Evolutionary conservation across 768 basidiomycete genomes (phyloP).

Genomic region (Mycena indigotica): DNA sequence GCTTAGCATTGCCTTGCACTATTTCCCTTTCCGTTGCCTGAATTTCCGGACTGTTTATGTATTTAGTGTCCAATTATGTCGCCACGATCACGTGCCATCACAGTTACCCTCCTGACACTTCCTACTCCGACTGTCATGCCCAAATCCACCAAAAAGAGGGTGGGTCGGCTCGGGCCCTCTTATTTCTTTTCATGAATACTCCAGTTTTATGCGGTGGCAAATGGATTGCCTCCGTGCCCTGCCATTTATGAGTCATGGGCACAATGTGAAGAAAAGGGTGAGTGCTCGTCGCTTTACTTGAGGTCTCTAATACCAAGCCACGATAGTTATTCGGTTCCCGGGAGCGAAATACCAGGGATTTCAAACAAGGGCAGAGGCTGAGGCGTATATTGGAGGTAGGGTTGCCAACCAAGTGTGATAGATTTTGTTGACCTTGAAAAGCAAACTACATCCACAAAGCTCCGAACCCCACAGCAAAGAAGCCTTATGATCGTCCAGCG

Average conservation of each 20-base stretch:
- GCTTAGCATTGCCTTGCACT: no score
- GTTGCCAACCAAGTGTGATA: not conserved
- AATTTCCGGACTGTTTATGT: no score
- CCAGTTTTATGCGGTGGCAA: conserved; percentile 58
- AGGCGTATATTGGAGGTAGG: conserved; percentile 50
- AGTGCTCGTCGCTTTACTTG: not conserved
- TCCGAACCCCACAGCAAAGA: not conserved
- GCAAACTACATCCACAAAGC: not conserved
- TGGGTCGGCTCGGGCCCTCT: no score
- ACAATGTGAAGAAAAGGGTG: conserved; percentile 43
- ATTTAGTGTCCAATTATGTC: no score
- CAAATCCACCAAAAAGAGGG: no score
- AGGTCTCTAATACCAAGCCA: not conserved
- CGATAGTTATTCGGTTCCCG: conserved; percentile 37
- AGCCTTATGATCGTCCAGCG: not conserved
- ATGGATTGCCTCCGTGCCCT: conserved; percentile 55
- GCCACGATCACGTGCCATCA: no score
- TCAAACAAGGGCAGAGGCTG: conserved; percentile 43
- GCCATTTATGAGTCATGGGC: conserved; percentile 60
- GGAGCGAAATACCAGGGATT: conserved; percentile 59
- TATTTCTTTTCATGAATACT: no score
- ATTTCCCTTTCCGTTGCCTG: no score
- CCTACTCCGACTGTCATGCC: no score
- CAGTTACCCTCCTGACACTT: no score
- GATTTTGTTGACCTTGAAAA: not conserved